A percentile compares a stretch with the other conserved stretches of the same genome.
These are phyloP conservation scores for Lasiosphaeria ovina DNA, from an alignment of 495 filamentous ascomycete genomes.

Conservation along the genomic window DNA sequence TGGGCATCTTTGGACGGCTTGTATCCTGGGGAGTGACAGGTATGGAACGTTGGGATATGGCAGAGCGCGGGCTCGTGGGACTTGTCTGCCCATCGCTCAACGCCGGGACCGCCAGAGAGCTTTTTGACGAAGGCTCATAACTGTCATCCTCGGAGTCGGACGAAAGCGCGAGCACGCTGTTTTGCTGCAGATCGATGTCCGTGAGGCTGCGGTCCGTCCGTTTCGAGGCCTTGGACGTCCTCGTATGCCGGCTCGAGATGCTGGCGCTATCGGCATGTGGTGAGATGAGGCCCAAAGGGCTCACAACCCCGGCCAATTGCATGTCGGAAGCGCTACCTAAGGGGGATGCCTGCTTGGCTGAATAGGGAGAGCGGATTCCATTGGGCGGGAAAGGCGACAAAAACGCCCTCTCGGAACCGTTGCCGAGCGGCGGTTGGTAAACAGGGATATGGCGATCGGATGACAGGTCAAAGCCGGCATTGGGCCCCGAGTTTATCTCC, in stretches of 20 bases:
- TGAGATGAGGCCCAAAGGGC: slow-evolving; percentile 23
- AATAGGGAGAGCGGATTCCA: slow-evolving; percentile 4
- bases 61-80: slow-evolving; percentile 29
- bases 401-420: slow-evolving; percentile 12
- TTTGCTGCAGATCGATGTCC: slow-evolving; percentile 46
- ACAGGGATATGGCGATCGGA: slow-evolving; percentile 7
- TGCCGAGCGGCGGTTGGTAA: slow-evolving; percentile 16
- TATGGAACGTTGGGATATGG: slow-evolving; percentile 22
- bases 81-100: slow-evolving; percentile 30
- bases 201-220: slow-evolving; percentile 40
- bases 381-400: slow-evolving; percentile 22
- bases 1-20: slow-evolving; percentile 18
- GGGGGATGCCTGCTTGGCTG: slow-evolving; percentile 17
- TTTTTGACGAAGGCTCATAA: slow-evolving; percentile 27
- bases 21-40: slow-evolving; percentile 15
- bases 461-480: slow-evolving; percentile 8
- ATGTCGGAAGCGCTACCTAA: slow-evolving; percentile 12
- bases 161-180: slow-evolving; percentile 48
- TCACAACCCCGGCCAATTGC: slow-evolving; percentile 5
- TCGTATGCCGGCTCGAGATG: slow-evolving; percentile 49
- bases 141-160: slow-evolving; percentile 48
- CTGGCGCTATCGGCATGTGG: slow-evolving; percentile 41
- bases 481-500: slow-evolving; percentile 16
- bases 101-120: slow-evolving; percentile 23
- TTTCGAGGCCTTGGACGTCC: slow-evolving; percentile 49